Evolutionary conservation across 1,139 yeast species (phyloP).

Genomic region (Oligophagozyma castellii): DNA sequence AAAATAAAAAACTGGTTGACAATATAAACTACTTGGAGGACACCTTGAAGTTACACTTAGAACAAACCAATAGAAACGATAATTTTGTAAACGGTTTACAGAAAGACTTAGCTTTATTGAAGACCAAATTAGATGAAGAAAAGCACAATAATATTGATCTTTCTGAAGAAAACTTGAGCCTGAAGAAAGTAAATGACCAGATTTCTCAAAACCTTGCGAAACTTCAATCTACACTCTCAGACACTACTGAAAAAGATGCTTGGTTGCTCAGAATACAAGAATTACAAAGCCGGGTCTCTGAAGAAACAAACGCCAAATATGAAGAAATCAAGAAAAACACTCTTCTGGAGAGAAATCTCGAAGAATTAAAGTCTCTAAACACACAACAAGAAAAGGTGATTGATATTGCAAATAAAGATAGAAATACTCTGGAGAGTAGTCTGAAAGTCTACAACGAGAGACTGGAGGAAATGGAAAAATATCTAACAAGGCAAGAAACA

Average conservation of each 20-base stretch:
- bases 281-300: constrained; percentile 22
- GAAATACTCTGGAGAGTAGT: constrained; percentile 26
- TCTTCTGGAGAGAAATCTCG: constrained; percentile 26
- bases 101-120: constrained; percentile 20
- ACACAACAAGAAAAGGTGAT: constrained; percentile 16
- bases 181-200: constrained; percentile 24
- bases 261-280: constrained; percentile 26
- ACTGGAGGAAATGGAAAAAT: constrained; percentile 25
- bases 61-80: constrained; percentile 24
- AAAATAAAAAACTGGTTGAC: constrained; percentile 30
- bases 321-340: constrained; percentile 26
- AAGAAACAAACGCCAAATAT: constrained; percentile 24
- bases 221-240: constrained; percentile 26
- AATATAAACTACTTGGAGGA: constrained; percentile 21
- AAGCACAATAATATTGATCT: constrained; percentile 26
- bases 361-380: constrained; percentile 21
- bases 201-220: constrained; percentile 25
- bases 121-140: constrained; percentile 20
- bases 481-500: constrained; percentile 25
- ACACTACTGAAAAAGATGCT: constrained; percentile 29
- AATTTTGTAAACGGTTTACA: constrained; percentile 26
- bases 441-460: constrained; percentile 20
- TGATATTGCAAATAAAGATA: constrained; percentile 25
- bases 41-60: constrained; percentile 21
- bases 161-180: constrained; percentile 25